Base-by-base conservation (phyloP, 768 basidiomycete species). In the Podaxis sp. region DNA sequence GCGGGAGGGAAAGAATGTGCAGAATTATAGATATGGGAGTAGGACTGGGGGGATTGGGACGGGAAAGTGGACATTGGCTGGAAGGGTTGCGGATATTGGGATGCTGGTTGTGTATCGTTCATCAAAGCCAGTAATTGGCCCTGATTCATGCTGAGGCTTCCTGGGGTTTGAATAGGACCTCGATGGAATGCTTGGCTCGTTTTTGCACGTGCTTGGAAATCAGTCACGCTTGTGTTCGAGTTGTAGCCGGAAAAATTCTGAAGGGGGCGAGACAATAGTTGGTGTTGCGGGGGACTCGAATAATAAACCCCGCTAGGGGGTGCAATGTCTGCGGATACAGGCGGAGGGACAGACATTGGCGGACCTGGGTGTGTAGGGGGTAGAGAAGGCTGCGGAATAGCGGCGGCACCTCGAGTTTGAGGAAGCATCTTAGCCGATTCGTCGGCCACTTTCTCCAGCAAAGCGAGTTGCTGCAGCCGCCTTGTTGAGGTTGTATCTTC, bases 391-490 rank as follows among this genome's bases (percentile, higher is more conserved):
- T 42, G 49, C 13, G 56, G 64, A 58, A 68, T 65, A 17, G 57
- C 59, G 44, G 42, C 54, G 48, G 63, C 59, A 22, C 17, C 28
- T 46, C 52, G 59, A 75, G 71, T 62, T 69, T 75, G 63, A 19
- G 84, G 80, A 26, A 84, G 80, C 79, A 87, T 81, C 64, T 82
- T 80, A 5, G 86, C 87, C 4, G 91, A 90, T 71, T 93, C 90
- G 68, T 87, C 85, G 0, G 86, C 89, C 39, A 92, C 85, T 13
- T 84, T 78, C 70, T 92, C 89, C 11, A 91, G 76, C 63, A 92
- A 77, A 2, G 89, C 89, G 26, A 89, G 78, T 66, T 87, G 91
- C 72, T 86, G 86, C 72, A 90, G 72, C 61, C 81, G 84, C 70
- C 86, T 89, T 13, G 86, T 82, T 36, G 86, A 85, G 3, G 81